Conservation (phyloP, 2,329 filamentous ascomycete genomes). For the Ophiostoma ulmi region DNA sequence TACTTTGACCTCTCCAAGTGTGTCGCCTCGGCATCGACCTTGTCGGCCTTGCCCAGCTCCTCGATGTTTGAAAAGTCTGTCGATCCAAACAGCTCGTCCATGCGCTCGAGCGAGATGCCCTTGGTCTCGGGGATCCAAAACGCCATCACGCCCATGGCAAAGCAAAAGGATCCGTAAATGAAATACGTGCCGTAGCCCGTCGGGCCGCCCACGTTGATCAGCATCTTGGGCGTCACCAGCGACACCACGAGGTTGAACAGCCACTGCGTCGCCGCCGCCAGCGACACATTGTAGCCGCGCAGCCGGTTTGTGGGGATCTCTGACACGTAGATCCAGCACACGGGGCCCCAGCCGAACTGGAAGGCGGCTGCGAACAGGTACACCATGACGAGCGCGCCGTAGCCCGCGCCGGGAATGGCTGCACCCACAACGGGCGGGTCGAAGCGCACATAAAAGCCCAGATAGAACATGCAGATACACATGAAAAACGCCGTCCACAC, state of each 20-base stretch:
- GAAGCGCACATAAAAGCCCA: conserved; percentile 57
- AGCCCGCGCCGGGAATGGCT: conserved; percentile 43
- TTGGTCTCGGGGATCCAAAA: conserved; percentile 30
- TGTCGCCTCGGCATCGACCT: conserved; percentile 20
- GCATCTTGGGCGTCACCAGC: conserved; percentile 56
- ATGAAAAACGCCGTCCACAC: conserved; percentile 47
- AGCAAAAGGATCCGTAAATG: conserved; percentile 54
- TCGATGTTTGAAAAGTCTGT: conserved; percentile 28
- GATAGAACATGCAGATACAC: conserved; percentile 50
- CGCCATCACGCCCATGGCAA: conserved; percentile 46
- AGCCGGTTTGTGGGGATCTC: conserved; percentile 59
- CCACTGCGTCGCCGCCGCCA: conserved; percentile 59
- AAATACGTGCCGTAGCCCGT: conserved; percentile 47
- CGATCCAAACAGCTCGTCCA: conserved; percentile 31
- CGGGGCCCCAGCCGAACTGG: conserved; percentile 58
- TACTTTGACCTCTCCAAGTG: conserved; percentile 17
- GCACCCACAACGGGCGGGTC: conserved; percentile 35
- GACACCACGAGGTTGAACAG: conserved; percentile 61
- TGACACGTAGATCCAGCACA: conserved; percentile 56
- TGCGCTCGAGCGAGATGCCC: conserved; percentile 30
- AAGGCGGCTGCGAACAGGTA: conserved; percentile 60
- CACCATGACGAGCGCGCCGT: conserved; percentile 54
- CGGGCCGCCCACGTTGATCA: conserved; percentile 37
- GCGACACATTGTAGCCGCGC: conserved; percentile 54
- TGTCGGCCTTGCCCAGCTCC: conserved; percentile 26